Conservation (phyloP, 306 rosid genomes). For the Sicyos edulis region DNA sequence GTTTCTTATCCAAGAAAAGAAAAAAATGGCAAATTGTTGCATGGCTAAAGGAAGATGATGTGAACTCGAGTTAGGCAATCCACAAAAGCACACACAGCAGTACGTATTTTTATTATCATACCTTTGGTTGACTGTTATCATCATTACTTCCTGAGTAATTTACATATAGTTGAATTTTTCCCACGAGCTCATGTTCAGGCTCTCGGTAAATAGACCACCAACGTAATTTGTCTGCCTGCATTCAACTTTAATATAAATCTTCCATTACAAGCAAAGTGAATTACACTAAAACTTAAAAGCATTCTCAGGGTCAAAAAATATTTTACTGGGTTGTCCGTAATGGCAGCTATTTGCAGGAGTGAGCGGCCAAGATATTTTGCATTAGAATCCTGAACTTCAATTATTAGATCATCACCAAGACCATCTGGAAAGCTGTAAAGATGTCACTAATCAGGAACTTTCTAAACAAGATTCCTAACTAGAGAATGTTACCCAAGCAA, state of each 20-base stretch:
- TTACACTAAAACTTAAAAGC: not conserved
- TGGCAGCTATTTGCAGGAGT: conserved; percentile 70
- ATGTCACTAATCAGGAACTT: conserved; percentile 44
- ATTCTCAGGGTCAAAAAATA: conserved; percentile 18
- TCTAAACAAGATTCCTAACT: conserved; percentile 22
- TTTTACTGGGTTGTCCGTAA: conserved; percentile 81
- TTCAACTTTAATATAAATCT: conserved; percentile 33
- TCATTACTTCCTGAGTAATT: conserved; percentile 67
- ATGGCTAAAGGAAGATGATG: not conserved
- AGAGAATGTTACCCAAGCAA: conserved; percentile 2
- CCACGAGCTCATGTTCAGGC: conserved; percentile 79
- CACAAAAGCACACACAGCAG: not conserved
- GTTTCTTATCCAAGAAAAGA: too few relatives aligned
- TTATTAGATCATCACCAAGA: conserved; percentile 79
- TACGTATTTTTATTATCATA: conserved; percentile 20
- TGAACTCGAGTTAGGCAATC: not conserved
- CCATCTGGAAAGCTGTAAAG: conserved; percentile 95
- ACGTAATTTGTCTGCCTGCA: conserved; percentile 89
- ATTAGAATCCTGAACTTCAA: conserved; percentile 94
- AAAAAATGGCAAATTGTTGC: not conserved
- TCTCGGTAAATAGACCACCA: conserved; percentile 86
- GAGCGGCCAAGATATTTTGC: conserved; percentile 74
- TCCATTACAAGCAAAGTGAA: conserved; percentile 5
- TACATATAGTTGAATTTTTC: conserved; percentile 73
- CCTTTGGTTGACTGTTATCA: conserved; percentile 77